Evolutionary conservation across 805 yeast species (phyloP), one percentile per base, ranked within the genome.

Genomic region (Candida namnaoensis): DNA sequence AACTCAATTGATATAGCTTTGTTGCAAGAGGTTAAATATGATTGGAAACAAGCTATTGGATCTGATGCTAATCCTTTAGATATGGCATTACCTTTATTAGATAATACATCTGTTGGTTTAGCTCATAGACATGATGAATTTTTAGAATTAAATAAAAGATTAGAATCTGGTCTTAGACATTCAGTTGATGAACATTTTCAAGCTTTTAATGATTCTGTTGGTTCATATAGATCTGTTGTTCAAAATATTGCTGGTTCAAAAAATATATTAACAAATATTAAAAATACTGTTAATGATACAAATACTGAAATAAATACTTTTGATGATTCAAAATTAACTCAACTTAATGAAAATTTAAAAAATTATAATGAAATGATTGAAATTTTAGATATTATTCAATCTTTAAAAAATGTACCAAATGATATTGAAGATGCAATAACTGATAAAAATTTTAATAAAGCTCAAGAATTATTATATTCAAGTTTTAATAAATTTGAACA

Each of bases 41-140:
- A 69, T 43, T 76, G 81, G 80, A 62, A 65, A 36, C 70, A 74
- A 40, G 60, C 79, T 7, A 60, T 72, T 7, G 64, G 65, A 1
- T 70, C 69, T 8, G 71, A 76, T 39, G 77, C 87, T 41, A 88
- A 88, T 56, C 95, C 96, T 1, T 70, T 93, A 37, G 96, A 88
- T 51, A 67, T 82, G 40, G 96, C 96, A 0, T 67, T 91, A 34
- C 79, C 90, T 1, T 67, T 93, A 43, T 66, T 88, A 52, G 97
- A 91, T 60, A 82, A 80, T 51, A 79, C 95, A 2, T 84, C 95
- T 1, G 93, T 88, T n/a, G 98, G 98, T 0, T 64, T 86, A 52
- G 95, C 95, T 1, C 82, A 80, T 52, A 76, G 81, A 45, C 69
- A 71, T 44, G 70, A 70, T 2, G 88, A 86, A 46, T 91, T 91